A percentile compares a stretch with the other conserved stretches of the same genome.
These are phyloP conservation scores for Sclerotinia glacialis DNA, from an alignment of 2,329 filamentous ascomycete genomes.

Conservation along the genomic window DNA sequence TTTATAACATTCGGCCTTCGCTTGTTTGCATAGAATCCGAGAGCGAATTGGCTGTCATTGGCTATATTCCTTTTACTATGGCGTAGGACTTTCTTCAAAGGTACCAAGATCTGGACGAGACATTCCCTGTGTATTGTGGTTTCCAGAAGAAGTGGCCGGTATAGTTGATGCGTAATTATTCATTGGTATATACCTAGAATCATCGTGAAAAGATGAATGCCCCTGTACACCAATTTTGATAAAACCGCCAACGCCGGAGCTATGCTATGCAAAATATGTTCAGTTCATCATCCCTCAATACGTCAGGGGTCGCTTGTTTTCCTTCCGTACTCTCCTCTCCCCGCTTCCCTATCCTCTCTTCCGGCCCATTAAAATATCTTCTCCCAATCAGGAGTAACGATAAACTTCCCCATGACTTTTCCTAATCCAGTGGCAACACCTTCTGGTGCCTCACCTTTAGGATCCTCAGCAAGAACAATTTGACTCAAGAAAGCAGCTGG, in stretches of 20 bases:
- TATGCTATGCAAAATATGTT: slow-evolving; percentile 20
- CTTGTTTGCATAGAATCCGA: background rate
- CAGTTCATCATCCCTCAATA: background rate
- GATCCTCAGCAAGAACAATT: slow-evolving; percentile 51
- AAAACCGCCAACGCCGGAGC: slow-evolving; percentile 11
- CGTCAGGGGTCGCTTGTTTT: background rate
- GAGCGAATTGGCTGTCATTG: background rate
- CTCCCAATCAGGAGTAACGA: slow-evolving; percentile 56
- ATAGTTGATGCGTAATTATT: background rate
- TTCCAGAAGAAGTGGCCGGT: background rate
- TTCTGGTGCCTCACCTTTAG: slow-evolving; percentile 36
- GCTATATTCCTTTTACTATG: background rate
- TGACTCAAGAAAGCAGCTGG: slow-evolving; percentile 57
- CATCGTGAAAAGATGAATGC: slow-evolving; percentile 8
- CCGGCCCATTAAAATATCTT: slow-evolving; percentile 45
- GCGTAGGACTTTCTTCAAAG: background rate
- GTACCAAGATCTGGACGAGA: background rate
- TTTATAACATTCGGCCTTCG: background rate
- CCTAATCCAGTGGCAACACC: slow-evolving; percentile 61
- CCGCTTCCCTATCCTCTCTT: too few species aligned
- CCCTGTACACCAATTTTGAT: slow-evolving; percentile 7
- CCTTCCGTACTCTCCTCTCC: background rate
- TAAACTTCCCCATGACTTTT: slow-evolving; percentile 60
- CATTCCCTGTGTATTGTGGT: too few species aligned
- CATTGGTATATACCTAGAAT: slow-evolving; percentile 10